These are phyloP conservation scores for Helicostylum pulchrum DNA, from an alignment of 192 early-diverging fungal species.

Conservation along the genomic window DNA sequence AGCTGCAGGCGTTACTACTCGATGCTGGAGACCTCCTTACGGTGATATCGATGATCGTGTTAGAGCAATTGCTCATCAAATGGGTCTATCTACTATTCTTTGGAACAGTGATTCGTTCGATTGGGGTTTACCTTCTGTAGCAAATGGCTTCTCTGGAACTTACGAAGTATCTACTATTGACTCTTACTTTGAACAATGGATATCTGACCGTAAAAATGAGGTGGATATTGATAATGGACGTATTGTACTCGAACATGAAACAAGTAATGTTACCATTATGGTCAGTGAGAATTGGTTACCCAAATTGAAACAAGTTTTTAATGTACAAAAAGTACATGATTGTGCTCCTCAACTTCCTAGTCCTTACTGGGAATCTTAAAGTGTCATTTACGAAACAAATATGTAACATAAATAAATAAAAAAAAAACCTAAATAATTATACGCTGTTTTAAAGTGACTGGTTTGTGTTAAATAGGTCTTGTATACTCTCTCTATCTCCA, in stretches of 20 bases:
- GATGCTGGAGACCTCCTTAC: slow-evolving; percentile 63
- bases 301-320: slow-evolving; percentile 31
- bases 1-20: slow-evolving; percentile 40
- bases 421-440: too few relatives aligned
- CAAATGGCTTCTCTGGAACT: slow-evolving; percentile 19
- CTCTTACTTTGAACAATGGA: slow-evolving; percentile 21
- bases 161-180: slow-evolving; percentile 17
- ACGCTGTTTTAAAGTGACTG: too few relatives aligned
- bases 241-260: slow-evolving; percentile 44
- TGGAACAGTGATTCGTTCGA: slow-evolving; percentile 36
- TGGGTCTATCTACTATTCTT: slow-evolving; percentile 40
- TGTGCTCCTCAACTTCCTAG: slow-evolving; percentile 35
- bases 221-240: slow-evolving; percentile 30
- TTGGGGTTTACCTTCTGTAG: slow-evolving; percentile 37
- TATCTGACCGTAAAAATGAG: slow-evolving; percentile 2
- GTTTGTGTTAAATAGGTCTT: neutral
- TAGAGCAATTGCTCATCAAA: slow-evolving; percentile 54
- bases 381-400: neutral
- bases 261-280: slow-evolving; percentile 32
- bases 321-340: slow-evolving; percentile 33
- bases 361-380: slow-evolving; percentile 38
- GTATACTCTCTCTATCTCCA: neutral
- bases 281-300: slow-evolving; percentile 45
- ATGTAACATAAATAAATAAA: too few relatives aligned
- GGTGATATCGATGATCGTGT: slow-evolving; percentile 76